Conservation (phyloP, 73 alveolate species). For the Paramecium sonneborni region DNA sequence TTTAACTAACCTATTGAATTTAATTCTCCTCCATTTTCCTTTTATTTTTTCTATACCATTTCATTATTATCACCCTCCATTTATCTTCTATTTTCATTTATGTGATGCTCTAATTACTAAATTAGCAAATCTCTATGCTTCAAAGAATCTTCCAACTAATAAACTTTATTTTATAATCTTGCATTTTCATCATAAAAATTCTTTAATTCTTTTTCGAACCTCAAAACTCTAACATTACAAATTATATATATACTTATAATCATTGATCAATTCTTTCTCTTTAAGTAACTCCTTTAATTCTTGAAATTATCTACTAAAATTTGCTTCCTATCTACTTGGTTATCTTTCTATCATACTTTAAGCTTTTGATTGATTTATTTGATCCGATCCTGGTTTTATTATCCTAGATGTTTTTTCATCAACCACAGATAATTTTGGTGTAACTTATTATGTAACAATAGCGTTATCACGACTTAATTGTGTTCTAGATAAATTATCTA, state of each 20-base stretch:
- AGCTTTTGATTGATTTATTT: not conserved
- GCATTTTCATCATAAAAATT: not conserved
- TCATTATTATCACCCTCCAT: not conserved
- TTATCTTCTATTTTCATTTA: slow-evolving; percentile 34
- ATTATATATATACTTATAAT: not conserved
- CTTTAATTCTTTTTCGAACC: not conserved
- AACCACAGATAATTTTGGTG: not conserved
- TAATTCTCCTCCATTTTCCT: not conserved
- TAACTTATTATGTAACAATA: not conserved
- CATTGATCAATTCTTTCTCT: slow-evolving; percentile 19
- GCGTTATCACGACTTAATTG: not conserved
- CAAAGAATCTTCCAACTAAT: not conserved
- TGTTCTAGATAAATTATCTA: not conserved
- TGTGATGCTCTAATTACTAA: not conserved
- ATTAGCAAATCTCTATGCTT: slow-evolving; percentile 10
- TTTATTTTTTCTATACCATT: not conserved
- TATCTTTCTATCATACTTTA: not conserved
- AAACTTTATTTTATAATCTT: not conserved
- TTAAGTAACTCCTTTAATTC: slow-evolving; percentile 13
- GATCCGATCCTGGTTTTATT: not conserved
- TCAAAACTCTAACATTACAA: not conserved
- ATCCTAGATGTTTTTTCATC: not conserved
- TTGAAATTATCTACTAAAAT: not conserved
- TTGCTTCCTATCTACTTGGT: not conserved
- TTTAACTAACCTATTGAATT: not conserved